Evolutionary conservation across 176 grass and related monocot genomes (phyloP).

Genomic region (Oryza meridionalis): DNA sequence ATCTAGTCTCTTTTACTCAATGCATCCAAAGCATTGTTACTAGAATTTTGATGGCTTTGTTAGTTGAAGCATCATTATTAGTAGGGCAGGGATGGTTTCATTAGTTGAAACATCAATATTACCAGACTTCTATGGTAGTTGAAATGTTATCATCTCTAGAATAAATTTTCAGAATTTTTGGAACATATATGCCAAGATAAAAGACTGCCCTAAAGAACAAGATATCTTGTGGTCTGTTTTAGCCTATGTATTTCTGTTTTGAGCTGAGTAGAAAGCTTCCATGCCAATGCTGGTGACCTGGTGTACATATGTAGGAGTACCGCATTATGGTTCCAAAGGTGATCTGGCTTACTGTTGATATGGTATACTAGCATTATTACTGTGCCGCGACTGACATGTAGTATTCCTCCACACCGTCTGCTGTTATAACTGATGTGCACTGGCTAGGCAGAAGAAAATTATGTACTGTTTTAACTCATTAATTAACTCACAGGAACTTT

Average conservation of each 20-base stretch:
- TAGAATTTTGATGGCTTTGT: background rate
- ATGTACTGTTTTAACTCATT: background rate
- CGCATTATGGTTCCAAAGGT: constrained; percentile 9
- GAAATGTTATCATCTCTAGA: background rate
- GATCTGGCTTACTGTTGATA: background rate
- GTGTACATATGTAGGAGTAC: background rate
- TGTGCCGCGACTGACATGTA: background rate
- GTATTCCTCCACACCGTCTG: no score
- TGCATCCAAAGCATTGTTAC: background rate
- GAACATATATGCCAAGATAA: background rate
- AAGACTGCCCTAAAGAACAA: background rate
- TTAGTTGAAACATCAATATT: background rate
- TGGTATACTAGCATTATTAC: background rate
- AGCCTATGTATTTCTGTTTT: background rate
- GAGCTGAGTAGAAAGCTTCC: constrained; percentile 14
- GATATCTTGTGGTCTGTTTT: background rate
- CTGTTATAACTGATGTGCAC: no score
- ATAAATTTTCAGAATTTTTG: background rate
- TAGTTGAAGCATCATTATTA: constrained; percentile 13
- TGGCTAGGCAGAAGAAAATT: background rate
- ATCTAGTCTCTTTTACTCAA: background rate
- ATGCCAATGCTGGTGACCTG: background rate
- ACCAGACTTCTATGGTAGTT: background rate
- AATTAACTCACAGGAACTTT: background rate
- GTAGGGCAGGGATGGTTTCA: background rate